These are phyloP conservation scores for Agaricus subrufescens DNA, from an alignment of 768 basidiomycete genomes.

Conservation along the genomic window DNA sequence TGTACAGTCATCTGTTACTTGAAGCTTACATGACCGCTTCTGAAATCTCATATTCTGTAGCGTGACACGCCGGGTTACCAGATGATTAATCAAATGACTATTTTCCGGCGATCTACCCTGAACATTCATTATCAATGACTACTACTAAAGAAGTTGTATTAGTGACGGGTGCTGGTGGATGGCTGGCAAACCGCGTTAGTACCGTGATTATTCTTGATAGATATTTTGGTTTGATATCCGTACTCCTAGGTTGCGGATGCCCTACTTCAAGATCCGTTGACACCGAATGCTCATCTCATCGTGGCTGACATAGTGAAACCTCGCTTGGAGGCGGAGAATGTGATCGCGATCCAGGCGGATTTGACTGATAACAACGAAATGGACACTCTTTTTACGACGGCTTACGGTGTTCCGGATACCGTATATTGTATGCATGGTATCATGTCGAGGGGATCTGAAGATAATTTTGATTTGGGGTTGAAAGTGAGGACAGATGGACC, in stretches of 20 bases:
- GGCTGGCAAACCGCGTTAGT: conserved; percentile 32
- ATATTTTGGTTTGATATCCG: background rate
- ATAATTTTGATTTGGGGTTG: conserved; percentile 53
- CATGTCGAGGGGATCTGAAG: conserved; percentile 60
- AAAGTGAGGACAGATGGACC: conserved; percentile 24
- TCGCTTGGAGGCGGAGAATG: conserved; percentile 23
- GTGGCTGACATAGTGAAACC: conserved; percentile 46
- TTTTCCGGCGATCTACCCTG: background rate
- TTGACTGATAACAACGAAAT: conserved; percentile 31
- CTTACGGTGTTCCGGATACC: conserved; percentile 35
- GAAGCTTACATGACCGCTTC: too few species aligned
- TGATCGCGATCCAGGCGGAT: conserved; percentile 33
- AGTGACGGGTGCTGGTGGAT: conserved; percentile 42
- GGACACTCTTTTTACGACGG: conserved; percentile 32
- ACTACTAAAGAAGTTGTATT: conserved; percentile 27
- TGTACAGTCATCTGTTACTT: too few species aligned
- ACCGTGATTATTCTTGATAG: background rate
- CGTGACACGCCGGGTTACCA: too few species aligned
- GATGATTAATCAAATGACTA: background rate
- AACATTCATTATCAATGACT: conserved; percentile 12
- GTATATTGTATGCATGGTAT: conserved; percentile 52
- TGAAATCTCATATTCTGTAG: too few species aligned
- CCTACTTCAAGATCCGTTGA: conserved; percentile 24
- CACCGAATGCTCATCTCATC: conserved; percentile 39
- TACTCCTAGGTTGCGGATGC: conserved; percentile 29